Base-by-base conservation (phyloP, 2,329 filamentous ascomycete genomes). In the Calonectria naviculata region DNA sequence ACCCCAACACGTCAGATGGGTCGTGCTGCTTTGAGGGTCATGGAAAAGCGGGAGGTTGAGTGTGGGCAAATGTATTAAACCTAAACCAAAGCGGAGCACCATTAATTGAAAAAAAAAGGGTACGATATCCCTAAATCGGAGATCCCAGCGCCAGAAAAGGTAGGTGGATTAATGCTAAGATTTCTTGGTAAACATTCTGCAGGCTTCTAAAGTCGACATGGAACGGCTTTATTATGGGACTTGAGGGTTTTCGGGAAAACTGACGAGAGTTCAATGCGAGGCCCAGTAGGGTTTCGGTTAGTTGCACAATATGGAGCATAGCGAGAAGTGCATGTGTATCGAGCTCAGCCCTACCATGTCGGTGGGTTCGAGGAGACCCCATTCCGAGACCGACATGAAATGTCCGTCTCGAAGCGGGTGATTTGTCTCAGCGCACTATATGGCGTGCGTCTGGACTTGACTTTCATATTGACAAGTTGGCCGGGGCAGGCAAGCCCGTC, bases 31-130 rank as follows among this genome's bases (percentile, higher is more conserved):
- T 61, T 46, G 36, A n/a, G 52, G 41, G 24, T 61, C 29, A 38
- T 44, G 54, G 61, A 63, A 69, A 65, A 54, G 36, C 52, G 52
- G 62, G 62, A 49, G 67, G 67, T 70, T 70, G 67, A 70, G 19
- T 52, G 19, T 49, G 49, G 58, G 49, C 24, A 47, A 60, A 38
- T 34, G 34, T 19, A 65, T 58, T 38, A 60, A 58, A 12, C 44
- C 42, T 41, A 42, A 36, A 62, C 49, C n/a, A 17, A 65, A 61
- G 46, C 44, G 62, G 62, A 66, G 41, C n/a, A 26, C 21, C n/a
- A 44, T n/a, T 44, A n/a, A 58, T 58, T 44, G 31, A 21, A 44
- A 3, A 34, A 56, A 26, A 29, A 36, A 41, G 41, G 38, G 12
- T 24, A 15, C 17, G 49, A 41, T 17, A 44, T 31, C 46, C 54